Percentiles rank a stretch among this genome's conserved stretches.
Evolutionary conservation across 768 basidiomycete species (phyloP).

Genomic region (Mycena floridula): DNA sequence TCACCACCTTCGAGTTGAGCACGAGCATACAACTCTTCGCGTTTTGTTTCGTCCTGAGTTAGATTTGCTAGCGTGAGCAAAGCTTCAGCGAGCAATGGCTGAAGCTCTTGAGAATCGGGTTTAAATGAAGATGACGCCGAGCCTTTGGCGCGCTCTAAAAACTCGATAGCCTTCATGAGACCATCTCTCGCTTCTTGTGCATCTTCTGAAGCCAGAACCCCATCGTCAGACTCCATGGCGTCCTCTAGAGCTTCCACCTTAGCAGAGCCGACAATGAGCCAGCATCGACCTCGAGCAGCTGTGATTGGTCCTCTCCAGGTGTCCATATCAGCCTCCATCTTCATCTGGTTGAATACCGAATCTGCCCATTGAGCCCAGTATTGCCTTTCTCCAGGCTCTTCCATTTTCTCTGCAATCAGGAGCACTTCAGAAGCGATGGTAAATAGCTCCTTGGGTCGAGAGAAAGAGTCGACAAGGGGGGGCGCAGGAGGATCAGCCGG

Average conservation of each 20-base stretch:
- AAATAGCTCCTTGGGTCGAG: slow-evolving; percentile 53
- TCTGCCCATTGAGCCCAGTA: slow-evolving; percentile 61
- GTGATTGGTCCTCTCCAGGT: slow-evolving; percentile 41
- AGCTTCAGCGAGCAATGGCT: slow-evolving; percentile 43
- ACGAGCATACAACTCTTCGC: slow-evolving; percentile 46
- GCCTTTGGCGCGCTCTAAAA: slow-evolving; percentile 27
- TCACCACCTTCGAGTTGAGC: slow-evolving; percentile 45
- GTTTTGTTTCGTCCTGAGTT: slow-evolving; percentile 37
- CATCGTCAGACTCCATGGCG: slow-evolving; percentile 38
- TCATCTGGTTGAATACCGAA: slow-evolving; percentile 56
- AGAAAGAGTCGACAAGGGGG: slow-evolving; percentile 31
- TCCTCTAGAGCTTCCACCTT: slow-evolving; percentile 43
- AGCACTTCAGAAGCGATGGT: slow-evolving; percentile 60
- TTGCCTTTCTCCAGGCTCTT: slow-evolving; percentile 35
- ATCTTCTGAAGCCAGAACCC: slow-evolving; percentile 36
- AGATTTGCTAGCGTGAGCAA: slow-evolving; percentile 55
- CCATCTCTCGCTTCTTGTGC: slow-evolving; percentile 53
- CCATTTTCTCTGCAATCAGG: slow-evolving; percentile 51
- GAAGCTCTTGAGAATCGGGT: slow-evolving; percentile 1
- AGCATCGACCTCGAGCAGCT: slow-evolving; percentile 45
- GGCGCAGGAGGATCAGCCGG: slow-evolving; percentile 5
- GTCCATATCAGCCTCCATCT: slow-evolving; percentile 51
- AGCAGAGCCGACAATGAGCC: slow-evolving; percentile 52
- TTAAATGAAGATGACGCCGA: neutral
- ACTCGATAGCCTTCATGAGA: slow-evolving; percentile 36